Evolutionary conservation across 257 asterid species (phyloP).

Genomic region (Nicotiana benthamiana): DNA sequence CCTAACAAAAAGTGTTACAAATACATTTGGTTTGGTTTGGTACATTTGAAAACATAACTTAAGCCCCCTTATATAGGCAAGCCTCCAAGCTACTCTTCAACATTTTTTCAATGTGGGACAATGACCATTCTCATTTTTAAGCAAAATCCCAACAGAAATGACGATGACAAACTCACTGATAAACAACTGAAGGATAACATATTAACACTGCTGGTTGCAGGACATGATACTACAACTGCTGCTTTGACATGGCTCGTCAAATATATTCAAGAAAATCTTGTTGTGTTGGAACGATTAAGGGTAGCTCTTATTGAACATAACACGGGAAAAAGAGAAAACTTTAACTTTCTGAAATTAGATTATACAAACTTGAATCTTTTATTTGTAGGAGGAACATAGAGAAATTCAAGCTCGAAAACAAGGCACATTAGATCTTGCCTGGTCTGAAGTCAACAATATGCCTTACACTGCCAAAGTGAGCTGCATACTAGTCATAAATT

Average conservation of each 20-base stretch:
- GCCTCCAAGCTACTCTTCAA: no score
- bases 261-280: slow-evolving; percentile 65
- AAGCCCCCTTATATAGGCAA: no score
- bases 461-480: slow-evolving; percentile 67
- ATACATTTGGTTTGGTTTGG: no score
- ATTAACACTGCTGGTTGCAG: slow-evolving; percentile 70
- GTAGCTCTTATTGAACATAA: slow-evolving; percentile 26
- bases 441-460: slow-evolving; percentile 78
- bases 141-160: no score
- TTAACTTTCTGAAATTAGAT: neutral
- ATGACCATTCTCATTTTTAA: no score
- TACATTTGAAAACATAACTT: no score
- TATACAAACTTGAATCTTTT: neutral
- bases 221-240: slow-evolving; percentile 90
- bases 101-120: no score
- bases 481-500: neutral
- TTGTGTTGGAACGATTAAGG: slow-evolving; percentile 51
- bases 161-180: slow-evolving; percentile 76
- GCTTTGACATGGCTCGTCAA: slow-evolving; percentile 75
- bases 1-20: no score
- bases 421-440: slow-evolving; percentile 49
- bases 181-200: slow-evolving; percentile 75
- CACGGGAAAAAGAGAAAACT: neutral
- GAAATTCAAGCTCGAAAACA: slow-evolving; percentile 40
- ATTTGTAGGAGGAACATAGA: slow-evolving; percentile 64